These are phyloP conservation scores for Phellinidium pouzarii DNA, from an alignment of 1,284 basidiomycete genomes.

Conservation along the genomic window DNA sequence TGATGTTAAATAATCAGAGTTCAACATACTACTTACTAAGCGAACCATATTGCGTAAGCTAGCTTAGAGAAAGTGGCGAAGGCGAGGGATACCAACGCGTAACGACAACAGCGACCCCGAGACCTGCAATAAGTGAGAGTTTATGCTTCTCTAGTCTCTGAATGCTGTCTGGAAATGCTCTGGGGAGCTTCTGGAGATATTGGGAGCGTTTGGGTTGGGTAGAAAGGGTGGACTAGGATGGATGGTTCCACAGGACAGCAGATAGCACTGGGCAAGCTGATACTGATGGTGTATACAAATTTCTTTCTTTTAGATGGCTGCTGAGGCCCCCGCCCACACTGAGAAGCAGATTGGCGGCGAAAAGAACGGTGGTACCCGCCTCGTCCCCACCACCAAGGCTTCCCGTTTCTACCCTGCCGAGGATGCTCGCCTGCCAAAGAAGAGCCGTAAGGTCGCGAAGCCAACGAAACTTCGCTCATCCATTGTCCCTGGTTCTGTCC, in stretches of 20 bases:
- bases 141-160: background rate
- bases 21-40: background rate
- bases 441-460: constrained; percentile 82
- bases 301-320: constrained; percentile 64
- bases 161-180: background rate
- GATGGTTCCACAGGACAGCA: background rate
- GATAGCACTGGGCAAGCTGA: background rate
- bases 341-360: constrained; percentile 86
- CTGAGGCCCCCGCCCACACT: constrained; percentile 53
- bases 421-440: constrained; percentile 87
- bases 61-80: background rate
- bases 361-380: constrained; percentile 88
- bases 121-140: constrained; percentile 13
- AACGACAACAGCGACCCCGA: constrained; percentile 11
- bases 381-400: constrained; percentile 82
- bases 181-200: background rate
- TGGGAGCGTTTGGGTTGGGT: background rate
- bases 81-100: background rate
- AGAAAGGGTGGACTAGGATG: background rate
- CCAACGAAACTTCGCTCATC: constrained; percentile 75
- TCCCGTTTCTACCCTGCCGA: constrained; percentile 97
- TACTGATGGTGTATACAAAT: constrained; percentile 21
- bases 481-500: constrained; percentile 92
- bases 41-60: no score
- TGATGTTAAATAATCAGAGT: background rate